These are phyloP conservation scores for Choanephora cucurbitarum DNA, from an alignment of 371 early-diverging fungal genomes.

Conservation along the genomic window DNA sequence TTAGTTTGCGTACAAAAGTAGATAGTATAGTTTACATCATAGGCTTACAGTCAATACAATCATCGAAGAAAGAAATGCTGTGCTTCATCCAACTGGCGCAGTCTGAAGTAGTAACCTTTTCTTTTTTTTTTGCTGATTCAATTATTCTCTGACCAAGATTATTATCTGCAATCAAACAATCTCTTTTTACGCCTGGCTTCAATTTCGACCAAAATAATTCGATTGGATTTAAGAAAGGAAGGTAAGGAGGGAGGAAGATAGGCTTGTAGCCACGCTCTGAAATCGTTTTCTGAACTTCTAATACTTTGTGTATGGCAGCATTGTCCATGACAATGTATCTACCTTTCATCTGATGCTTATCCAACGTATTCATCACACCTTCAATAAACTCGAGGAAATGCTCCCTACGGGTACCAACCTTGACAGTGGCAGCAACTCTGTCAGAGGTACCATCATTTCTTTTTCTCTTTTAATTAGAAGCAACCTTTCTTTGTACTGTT, in stretches of 20 bases:
- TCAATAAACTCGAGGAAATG: conserved; percentile 2
- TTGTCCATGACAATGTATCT: too few relatives aligned
- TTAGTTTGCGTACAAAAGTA: background rate
- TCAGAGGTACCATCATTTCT: background rate
- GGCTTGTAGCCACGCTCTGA: background rate
- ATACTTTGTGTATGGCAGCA: background rate
- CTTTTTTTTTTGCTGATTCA: conserved; percentile 2
- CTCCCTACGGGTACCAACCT: conserved; percentile 13
- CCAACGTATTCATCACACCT: too few relatives aligned
- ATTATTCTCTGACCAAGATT: background rate
- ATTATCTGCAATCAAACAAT: conserved; percentile 2
- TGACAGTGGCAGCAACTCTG: conserved; percentile 1
- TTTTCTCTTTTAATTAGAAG: conserved; percentile 11
- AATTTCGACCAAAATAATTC: conserved; percentile 11
- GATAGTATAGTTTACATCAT: background rate
- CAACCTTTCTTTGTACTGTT: background rate
- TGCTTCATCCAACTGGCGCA: conserved; percentile 1
- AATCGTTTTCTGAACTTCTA: too few relatives aligned
- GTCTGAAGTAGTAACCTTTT: background rate
- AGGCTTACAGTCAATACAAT: background rate
- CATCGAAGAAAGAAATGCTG: conserved; percentile 8
- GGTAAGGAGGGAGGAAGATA: conserved; percentile 10
- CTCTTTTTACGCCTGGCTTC: conserved; percentile 1
- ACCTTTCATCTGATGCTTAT: too few relatives aligned
- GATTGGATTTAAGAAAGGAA: conserved; percentile 9